phyloP scores from a whole-genome alignment of 2,329 filamentous ascomycete genomes.

The Aspergillus sp. region DNA sequence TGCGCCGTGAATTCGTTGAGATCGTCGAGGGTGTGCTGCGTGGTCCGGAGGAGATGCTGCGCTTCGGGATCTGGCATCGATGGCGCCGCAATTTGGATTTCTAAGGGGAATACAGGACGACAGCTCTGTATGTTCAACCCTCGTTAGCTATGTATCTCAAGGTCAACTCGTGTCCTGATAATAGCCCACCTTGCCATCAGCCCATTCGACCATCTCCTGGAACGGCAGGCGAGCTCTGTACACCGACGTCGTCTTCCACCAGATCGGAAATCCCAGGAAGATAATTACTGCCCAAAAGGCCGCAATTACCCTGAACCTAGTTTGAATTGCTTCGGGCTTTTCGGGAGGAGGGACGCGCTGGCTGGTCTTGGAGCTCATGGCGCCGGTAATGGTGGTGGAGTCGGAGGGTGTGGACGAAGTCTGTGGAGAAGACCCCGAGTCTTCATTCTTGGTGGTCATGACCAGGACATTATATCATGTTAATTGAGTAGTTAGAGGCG shows the following conservation, averaged over 20 bases:
- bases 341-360: conserved; percentile 63
- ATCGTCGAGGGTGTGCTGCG: conserved; percentile 78
- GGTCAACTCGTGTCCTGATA: neutral
- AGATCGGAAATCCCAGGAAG: conserved; percentile 79
- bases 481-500: no score
- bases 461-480: conserved; percentile 26
- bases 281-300: conserved; percentile 89
- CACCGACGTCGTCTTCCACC: conserved; percentile 91
- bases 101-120: conserved; percentile 76
- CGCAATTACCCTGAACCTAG: conserved; percentile 65
- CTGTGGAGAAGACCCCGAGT: conserved; percentile 20
- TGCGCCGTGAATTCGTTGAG: conserved; percentile 79
- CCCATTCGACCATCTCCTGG: conserved; percentile 82
- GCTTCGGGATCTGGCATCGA: conserved; percentile 59
- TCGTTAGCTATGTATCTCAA: neutral
- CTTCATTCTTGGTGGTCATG: conserved; percentile 29
- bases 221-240: conserved; percentile 78
- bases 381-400: conserved; percentile 7
- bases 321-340: conserved; percentile 57
- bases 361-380: conserved; percentile 21
- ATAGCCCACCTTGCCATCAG: conserved; percentile 65
- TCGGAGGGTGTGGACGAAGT: conserved; percentile 6
- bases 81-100: conserved; percentile 67
- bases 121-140: conserved; percentile 55
- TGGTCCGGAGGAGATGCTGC: conserved; percentile 65